Base-by-base conservation (phyloP, 495 filamentous ascomycete species). In the Hyaloscypha variabilis region DNA sequence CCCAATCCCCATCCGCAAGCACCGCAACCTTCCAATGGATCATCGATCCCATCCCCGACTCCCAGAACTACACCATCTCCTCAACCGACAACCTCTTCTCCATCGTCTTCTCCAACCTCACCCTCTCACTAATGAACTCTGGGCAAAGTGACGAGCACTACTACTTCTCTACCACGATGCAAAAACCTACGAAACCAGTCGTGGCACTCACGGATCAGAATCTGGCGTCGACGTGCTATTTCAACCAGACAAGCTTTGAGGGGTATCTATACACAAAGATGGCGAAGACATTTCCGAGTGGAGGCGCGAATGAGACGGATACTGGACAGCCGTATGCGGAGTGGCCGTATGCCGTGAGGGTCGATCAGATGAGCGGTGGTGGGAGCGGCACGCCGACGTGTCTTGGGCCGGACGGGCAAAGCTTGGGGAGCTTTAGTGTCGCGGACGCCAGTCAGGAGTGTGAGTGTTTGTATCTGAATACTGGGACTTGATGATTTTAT, bases 21-120 rank as follows among this genome's bases (percentile, higher is more conserved):
- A 64, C 68, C 5, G 79, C 83, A 1, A 81, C 76, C 53, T 89
- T 87, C 74, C 77, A 81, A 71, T 88, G 85, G 85, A 78, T 83
- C 63, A 86, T 88, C 64, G 61, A 36, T 10, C 70, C 73, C 14
- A 29, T 56, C 8, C 30, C 34, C 10, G 24, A 60, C 24, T 59
- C 62, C 0, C 26, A 58, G 31, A 64, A 70, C 46, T 81, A 76
- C 71, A 62, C 67, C 49, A 83, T 84, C 64, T 81, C 79, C 39
- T 81, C 78, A 11, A 79, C 78, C 25, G 62, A 74, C 34, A 83
- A 87, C 61, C 79, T 77, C 1, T 83, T 85, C 70, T 75, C 77
- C 49, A 73, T 84, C 49, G 57, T 69, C 17, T 83, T 83, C 75
- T 62, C 61, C n/a, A 77, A 79, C 58, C 65, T 70, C 23, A 61